These are phyloP conservation scores for Aureobasidium musti DNA, from an alignment of 2,329 filamentous ascomycete species.

Conservation along the genomic window DNA sequence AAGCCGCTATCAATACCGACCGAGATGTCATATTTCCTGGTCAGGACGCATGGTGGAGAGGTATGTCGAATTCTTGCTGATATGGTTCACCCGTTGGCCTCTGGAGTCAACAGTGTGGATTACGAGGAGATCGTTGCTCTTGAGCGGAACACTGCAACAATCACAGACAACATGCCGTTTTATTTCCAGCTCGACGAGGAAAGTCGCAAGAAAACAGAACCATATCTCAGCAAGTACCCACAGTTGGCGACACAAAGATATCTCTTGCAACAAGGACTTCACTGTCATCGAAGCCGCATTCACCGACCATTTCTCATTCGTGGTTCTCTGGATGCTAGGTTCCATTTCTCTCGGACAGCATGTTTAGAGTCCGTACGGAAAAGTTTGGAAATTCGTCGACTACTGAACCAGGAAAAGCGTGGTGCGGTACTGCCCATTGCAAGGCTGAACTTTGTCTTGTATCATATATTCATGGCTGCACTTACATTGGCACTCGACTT, in stretches of 20 bases:
- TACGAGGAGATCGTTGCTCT: slow-evolving; percentile 33
- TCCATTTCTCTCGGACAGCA: slow-evolving; percentile 32
- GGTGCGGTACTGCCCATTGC: background rate
- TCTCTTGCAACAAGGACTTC: slow-evolving; percentile 34
- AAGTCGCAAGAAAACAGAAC: background rate
- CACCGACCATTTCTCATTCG: slow-evolving; percentile 38
- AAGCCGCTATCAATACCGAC: slow-evolving; percentile 45
- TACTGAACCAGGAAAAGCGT: slow-evolving; percentile 18
- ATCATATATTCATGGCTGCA: slow-evolving; percentile 37
- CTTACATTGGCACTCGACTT: slow-evolving; percentile 38
- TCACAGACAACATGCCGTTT: slow-evolving; percentile 32
- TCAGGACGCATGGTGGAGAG: slow-evolving; percentile 47
- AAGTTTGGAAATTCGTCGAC: slow-evolving; percentile 30
- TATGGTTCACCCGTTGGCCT: slow-evolving; percentile 12
- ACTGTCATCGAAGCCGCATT: slow-evolving; percentile 36
- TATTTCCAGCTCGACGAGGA: slow-evolving; percentile 30
- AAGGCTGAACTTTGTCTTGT: slow-evolving; percentile 29
- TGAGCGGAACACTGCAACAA: slow-evolving; percentile 33
- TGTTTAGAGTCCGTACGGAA: slow-evolving; percentile 35
- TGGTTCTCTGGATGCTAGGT: slow-evolving; percentile 31
- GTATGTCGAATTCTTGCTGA: slow-evolving; percentile 49
- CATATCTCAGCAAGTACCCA: slow-evolving; percentile 9
- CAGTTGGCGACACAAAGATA: slow-evolving; percentile 25
- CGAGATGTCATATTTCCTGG: slow-evolving; percentile 50
- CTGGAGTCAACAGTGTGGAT: slow-evolving; percentile 28